Conservation (phyloP, 495 filamentous ascomycete species). For the Aeminium ludgeri region DNA sequence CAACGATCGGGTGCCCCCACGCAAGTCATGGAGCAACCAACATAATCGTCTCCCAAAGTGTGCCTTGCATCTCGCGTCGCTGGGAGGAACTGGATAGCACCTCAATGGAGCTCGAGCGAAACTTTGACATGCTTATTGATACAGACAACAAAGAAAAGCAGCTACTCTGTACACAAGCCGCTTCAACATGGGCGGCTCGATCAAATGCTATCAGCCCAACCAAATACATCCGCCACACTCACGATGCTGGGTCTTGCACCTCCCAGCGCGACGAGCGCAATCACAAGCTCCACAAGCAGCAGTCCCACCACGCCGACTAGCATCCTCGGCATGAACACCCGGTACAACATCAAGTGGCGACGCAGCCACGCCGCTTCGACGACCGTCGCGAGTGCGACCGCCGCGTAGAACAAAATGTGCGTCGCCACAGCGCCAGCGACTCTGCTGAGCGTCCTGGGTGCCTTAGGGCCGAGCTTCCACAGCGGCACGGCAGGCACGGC, state of each 20-base stretch:
- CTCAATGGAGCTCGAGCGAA: no score
- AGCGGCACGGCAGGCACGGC: constrained; percentile 66
- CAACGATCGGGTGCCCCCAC: no score
- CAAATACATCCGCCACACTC: constrained; percentile 79
- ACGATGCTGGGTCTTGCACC: constrained; percentile 56
- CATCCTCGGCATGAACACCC: constrained; percentile 84
- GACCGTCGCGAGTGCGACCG: constrained; percentile 64
- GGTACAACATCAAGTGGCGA: constrained; percentile 88
- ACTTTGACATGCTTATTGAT: no score
- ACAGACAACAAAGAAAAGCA: no score
- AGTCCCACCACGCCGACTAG: constrained; percentile 65
- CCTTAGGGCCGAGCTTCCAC: constrained; percentile 56
- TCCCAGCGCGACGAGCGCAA: constrained; percentile 46
- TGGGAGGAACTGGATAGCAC: no score
- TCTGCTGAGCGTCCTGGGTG: constrained; percentile 44
- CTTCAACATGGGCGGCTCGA: no score
- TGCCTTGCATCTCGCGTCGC: no score
- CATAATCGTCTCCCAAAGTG: no score
- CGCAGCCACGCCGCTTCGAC: constrained; percentile 75
- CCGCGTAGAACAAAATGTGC: constrained; percentile 64
- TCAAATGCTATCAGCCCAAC: constrained; percentile 33
- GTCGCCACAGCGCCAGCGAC: constrained; percentile 52
- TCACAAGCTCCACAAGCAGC: constrained; percentile 59
- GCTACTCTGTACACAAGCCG: no score
- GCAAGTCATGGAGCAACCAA: no score